Conservation (phyloP, 306 rosid genomes). For the Luffa aegyptiaca region DNA sequence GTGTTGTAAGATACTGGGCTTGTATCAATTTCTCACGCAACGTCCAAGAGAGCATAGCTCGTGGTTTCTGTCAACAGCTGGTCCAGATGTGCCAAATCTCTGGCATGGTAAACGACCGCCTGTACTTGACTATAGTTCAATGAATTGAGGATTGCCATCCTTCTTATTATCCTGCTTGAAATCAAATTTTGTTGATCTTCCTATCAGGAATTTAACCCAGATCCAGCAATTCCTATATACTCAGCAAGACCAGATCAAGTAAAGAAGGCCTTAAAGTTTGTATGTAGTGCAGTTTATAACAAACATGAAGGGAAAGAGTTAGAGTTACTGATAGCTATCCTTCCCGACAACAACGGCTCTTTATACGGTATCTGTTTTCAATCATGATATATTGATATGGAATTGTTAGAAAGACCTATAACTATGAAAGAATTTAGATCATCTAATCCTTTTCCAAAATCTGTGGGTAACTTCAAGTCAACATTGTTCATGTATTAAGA, state of each 20-base stretch:
- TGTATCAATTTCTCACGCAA: slow-evolving; percentile 38
- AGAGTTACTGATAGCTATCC: slow-evolving; percentile 72
- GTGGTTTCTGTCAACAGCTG: slow-evolving; percentile 43
- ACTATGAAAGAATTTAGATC: background rate
- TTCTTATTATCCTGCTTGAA: background rate
- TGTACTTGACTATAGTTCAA: background rate
- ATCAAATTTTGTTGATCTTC: background rate
- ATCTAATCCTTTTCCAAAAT: background rate
- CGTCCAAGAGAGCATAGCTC: slow-evolving; percentile 37
- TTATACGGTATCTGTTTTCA: slow-evolving; percentile 52
- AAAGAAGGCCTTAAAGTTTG: slow-evolving; percentile 55
- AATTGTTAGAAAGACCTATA: background rate
- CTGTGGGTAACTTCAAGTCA: background rate
- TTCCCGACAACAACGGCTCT: slow-evolving; percentile 87
- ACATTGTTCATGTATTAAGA: background rate
- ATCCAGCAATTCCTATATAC: slow-evolving; percentile 54
- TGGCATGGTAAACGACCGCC: slow-evolving; percentile 36
- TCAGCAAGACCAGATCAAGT: slow-evolving; percentile 77
- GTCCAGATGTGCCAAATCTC: slow-evolving; percentile 53
- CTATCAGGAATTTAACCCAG: slow-evolving; percentile 52
- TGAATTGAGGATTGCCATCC: background rate
- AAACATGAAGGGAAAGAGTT: slow-evolving; percentile 47
- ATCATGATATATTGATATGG: background rate
- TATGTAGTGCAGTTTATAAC: slow-evolving; percentile 51
- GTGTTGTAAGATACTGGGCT: slow-evolving; percentile 32